Conservation (phyloP, 2,329 filamentous ascomycete species). For the Endocalyx cinctus region DNA sequence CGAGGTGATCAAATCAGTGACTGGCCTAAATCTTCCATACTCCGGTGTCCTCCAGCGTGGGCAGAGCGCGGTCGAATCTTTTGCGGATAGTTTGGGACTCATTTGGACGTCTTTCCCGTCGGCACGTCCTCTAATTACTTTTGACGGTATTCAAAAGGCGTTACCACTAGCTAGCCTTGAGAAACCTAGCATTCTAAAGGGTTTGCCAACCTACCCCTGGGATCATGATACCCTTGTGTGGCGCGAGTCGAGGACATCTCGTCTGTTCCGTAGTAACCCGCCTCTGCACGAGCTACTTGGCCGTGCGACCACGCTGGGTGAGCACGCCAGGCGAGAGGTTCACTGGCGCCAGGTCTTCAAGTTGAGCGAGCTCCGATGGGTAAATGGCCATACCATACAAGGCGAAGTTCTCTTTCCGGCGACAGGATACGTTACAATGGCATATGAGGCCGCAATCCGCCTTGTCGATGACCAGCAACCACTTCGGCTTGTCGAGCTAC, state of each 20-base stretch:
- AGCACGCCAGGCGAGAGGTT: background rate
- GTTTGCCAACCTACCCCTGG: slow-evolving; percentile 2
- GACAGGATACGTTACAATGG: slow-evolving; percentile 3
- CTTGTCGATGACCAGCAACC: background rate
- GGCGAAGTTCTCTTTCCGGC: slow-evolving; percentile 1
- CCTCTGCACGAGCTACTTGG: too few species aligned
- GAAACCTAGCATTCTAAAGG: background rate
- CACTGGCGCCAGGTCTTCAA: slow-evolving; percentile 1
- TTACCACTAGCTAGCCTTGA: background rate
- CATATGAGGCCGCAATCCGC: slow-evolving; percentile 1
- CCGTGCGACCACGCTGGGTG: background rate
- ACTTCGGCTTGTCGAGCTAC: background rate
- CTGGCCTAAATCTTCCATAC: slow-evolving; percentile 8
- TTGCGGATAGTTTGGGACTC: slow-evolving; percentile 1
- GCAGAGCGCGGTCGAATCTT: slow-evolving; percentile 5
- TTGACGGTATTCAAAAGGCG: background rate
- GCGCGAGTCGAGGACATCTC: background rate
- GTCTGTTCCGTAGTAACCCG: too few species aligned
- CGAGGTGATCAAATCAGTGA: slow-evolving; percentile 1
- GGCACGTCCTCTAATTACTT: background rate
- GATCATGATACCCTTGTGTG: slow-evolving; percentile 1
- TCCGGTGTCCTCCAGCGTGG: slow-evolving; percentile 10
- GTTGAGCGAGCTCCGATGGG: background rate
- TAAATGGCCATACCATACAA: slow-evolving; percentile 1
- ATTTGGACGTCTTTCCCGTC: background rate